Evolutionary conservation across 2,329 filamentous ascomycete genomes (phyloP), one percentile per base, ranked within the genome.

Genomic region (Colletotrichum chlorophyti): DNA sequence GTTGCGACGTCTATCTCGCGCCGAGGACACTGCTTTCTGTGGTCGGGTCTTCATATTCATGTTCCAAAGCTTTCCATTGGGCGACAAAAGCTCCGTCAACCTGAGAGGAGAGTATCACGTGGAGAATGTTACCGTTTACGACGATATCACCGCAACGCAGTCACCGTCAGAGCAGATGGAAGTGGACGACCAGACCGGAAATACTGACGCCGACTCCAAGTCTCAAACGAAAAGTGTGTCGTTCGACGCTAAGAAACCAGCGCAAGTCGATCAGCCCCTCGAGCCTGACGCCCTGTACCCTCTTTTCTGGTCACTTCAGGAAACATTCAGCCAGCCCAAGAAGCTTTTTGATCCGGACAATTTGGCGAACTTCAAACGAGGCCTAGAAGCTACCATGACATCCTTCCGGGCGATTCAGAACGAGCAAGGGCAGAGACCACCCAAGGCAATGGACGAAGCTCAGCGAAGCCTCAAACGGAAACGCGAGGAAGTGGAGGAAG

Each of bases 1-100:
- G 14, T 80, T 99, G n/a, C 88, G 94, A 31, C 85, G 95, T 41
- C 82, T 99, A 3, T 98, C 95, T n/a, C 86, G 95, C 54, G 94
- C 95, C 4, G 93, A 98, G 72, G 95, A 99, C 73, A 96, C 95
- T 0, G 93, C 96, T 1, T 99, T 99, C 71, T 99, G 95, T 69
- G 95, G 95, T 14, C 86, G 95, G 34, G 95, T 99, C 23, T 98
- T 98, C 74, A 97, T 99, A 63, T 99, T 97, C 74, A 86, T 99
- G 70, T 99, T 98, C 74, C 95, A 99, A 72, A 96, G 93, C 72
- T 98, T 99, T 68, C 95, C 95, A 1, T 81, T 99, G 0, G 94
- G 94, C 27, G 96, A 99, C 74, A 95, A 94, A 71, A 98, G 95
- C 71, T 97, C 95, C 0, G 95, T 99, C 46, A 99, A 99, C 69